Evolutionary conservation across 2,329 filamentous ascomycete species (phyloP), one percentile per base, ranked within the genome.

Genomic region (Alternaria dauci): DNA sequence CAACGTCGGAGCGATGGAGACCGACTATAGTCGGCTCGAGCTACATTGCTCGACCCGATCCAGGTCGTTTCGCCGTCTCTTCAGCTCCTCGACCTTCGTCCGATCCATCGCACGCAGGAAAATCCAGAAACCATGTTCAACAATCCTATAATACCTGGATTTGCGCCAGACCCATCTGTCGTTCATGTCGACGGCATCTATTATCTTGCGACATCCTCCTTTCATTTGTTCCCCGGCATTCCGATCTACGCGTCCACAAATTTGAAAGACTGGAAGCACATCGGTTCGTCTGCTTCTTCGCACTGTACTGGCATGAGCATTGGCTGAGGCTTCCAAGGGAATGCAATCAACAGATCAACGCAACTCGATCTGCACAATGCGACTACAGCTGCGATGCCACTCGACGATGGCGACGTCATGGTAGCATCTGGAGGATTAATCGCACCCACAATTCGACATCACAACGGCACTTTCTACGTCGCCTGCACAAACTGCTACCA

Each of bases 191-290:
- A 70, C 14, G 67, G 80, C n/a, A 81, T 79, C 5, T 84, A 83
- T 65, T 83, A 82, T 69, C 83, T 81, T 61, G 80, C 78, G 3
- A 82, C 81, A 0, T 85, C 84, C 0, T 83, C 81, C 0, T 86
- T 85, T 58, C 79, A 82, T 47, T 73, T 79, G 0, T 85, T 84
- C 63, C 83, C 84, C 0, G 83, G 83, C 0, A 68, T 85, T 4
- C 83, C 83, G 0, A 77, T 85, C 34, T 81, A 85, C 62, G 81
- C 82, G 3, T 83, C 80, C 11, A 78, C 76, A 48, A 83, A 86
- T 63, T 66, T 86, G 3, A 59, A 79, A n/a, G 79, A 82, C 58
- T 86, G 83, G 83, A 82, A 80, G 54, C 76, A 80, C 14, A 59
- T 53, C 3, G 52, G 59, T 54, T 55, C 41, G 39, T 55, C 46